Conservation (phyloP, 106 monocot genomes). For the Platanthera guangdongensis region DNA sequence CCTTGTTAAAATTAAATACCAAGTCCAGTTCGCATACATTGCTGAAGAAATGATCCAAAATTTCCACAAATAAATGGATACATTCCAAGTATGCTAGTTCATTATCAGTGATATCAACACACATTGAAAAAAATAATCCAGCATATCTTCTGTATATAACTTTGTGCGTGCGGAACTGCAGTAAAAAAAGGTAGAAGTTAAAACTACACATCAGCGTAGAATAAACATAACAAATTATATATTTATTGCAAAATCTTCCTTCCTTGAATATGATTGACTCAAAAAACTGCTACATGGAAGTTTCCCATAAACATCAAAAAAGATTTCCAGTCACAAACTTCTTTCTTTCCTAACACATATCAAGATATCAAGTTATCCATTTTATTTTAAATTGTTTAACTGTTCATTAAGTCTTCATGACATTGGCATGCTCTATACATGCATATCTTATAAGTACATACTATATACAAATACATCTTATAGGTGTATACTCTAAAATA, state of each 20-base stretch:
- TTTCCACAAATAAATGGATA: conserved; percentile 99
- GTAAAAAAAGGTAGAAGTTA: conserved; percentile 4
- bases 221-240: background rate
- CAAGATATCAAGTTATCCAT: background rate
- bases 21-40: conserved; percentile 96
- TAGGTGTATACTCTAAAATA: too few relatives aligned
- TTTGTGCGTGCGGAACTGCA: conserved; percentile 97
- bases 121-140: conserved; percentile 92
- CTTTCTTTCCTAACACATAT: background rate
- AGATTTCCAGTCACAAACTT: background rate
- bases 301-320: background rate
- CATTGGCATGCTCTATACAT: background rate
- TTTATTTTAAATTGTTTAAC: background rate
- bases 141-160: conserved; percentile 99
- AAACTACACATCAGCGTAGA: background rate
- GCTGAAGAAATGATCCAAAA: conserved; percentile 98
- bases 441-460: background rate
- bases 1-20: conserved; percentile 99
- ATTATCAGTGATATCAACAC: conserved; percentile 98
- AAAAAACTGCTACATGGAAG: background rate
- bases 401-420: background rate
- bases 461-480: background rate
- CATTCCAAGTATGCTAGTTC: conserved; percentile 94
- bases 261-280: background rate
- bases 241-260: background rate